Evolutionary conservation across 2,329 filamentous ascomycete species (phyloP), one percentile per base, ranked within the genome.

Genomic region (Bipolaris bicolor): DNA sequence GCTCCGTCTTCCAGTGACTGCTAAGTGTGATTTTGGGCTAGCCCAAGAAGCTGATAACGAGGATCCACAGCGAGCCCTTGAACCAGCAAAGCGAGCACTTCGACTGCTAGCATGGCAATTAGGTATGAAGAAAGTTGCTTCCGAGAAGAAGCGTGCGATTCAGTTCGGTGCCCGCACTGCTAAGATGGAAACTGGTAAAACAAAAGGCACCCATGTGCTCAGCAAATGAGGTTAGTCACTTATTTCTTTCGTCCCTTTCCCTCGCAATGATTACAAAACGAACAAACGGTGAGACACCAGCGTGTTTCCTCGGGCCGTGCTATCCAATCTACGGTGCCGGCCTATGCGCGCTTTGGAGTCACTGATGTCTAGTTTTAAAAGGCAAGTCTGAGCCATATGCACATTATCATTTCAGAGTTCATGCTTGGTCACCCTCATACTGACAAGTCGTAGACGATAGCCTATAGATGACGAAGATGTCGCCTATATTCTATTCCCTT

Each of bases 101-200:
- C 84, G 95, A 20, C 81, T 96, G 20, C 77, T 97, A 20, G 92
- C 93, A 0, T 84, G 87, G 75, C 83, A 86, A 29, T 77, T 97
- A 34, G 90, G 88, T 3, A 88, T 98, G 85, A 75, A 75, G 2
- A 78, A 77, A 5, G 90, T 92, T 1, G 88, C 94, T 4, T 79
- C 79, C n/a, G 93, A 98, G 77, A 97, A 95, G 83, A 99, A 99
- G 78, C 84, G 93, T 70, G 94, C 94, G 16, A 90, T 92, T 11
- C 73, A 76, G 39, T 76, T 79, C 73, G 88, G 80, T 9, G 57
- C 71, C 11, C 68, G 73, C 10, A 75, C 72, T 6, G 72, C 72
- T 2, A 74, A 72, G 66, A 83, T 83, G 81, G 78, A 81, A 54
- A 79, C 75, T 1, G 78, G 79, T 7, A 80, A 75, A 59, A 78